Evolutionary conservation across 208 protist species (phyloP).

Genomic region (Vickermania ingenoplastis): DNA sequence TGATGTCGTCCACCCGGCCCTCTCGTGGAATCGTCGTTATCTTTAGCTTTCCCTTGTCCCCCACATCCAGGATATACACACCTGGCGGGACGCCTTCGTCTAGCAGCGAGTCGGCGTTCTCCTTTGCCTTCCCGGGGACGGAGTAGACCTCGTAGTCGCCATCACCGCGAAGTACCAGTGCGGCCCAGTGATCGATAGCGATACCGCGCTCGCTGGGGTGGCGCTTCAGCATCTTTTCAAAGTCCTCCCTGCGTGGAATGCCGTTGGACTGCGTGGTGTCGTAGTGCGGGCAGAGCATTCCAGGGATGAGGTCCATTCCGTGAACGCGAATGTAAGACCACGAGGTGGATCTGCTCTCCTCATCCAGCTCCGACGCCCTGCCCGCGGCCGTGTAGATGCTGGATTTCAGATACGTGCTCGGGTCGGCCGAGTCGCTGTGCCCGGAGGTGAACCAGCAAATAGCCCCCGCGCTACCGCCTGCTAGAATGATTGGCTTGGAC

Average conservation of each 20-base stretch:
- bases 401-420: slow-evolving; percentile 50
- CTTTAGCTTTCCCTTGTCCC: slow-evolving; percentile 18
- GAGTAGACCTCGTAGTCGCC: slow-evolving; percentile 58
- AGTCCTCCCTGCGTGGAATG: slow-evolving; percentile 62
- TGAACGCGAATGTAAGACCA: slow-evolving; percentile 86
- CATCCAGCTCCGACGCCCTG: slow-evolving; percentile 7
- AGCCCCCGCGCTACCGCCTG: slow-evolving; percentile 79
- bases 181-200: slow-evolving; percentile 80
- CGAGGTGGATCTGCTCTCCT: slow-evolving; percentile 4
- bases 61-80: slow-evolving; percentile 57
- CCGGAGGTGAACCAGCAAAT: slow-evolving; percentile 87
- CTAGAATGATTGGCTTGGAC: slow-evolving; percentile 36
- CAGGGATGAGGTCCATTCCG: slow-evolving; percentile 66
- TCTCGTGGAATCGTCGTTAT: slow-evolving; percentile 10
- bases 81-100: slow-evolving; percentile 11
- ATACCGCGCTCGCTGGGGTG: slow-evolving; percentile 84
- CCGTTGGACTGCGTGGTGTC: slow-evolving; percentile 63
- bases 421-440: slow-evolving; percentile 87
- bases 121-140: slow-evolving; percentile 37
- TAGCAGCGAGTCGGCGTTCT: neutral
- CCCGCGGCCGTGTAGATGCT: slow-evolving; percentile 20
- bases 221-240: slow-evolving; percentile 78
- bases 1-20: slow-evolving; percentile 36
- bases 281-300: slow-evolving; percentile 82
- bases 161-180: slow-evolving; percentile 58